Conservation (phyloP, 139 green algal genomes). For the Micractinium sp. region DNA sequence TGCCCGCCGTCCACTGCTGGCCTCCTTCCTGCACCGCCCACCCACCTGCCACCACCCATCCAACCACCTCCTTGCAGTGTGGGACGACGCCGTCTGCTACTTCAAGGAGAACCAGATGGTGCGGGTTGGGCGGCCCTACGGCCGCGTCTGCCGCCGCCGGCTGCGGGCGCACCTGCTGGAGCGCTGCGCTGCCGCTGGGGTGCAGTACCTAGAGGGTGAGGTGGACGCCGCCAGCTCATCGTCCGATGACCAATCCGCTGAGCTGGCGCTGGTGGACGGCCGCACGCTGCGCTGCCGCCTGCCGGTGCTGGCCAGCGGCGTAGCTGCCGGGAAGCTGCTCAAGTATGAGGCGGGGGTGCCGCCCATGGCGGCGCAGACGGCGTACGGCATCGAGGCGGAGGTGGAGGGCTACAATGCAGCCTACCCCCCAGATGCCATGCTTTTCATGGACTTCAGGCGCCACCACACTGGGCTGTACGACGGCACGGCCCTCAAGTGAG, state of each 20-base stretch:
- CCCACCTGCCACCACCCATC: not conserved
- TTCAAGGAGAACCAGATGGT: slow-evolving; percentile 74
- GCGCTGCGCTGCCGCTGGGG: slow-evolving; percentile 52
- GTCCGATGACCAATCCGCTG: not conserved
- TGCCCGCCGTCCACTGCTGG: not conserved
- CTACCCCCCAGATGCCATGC: slow-evolving; percentile 84
- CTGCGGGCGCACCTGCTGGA: slow-evolving; percentile 73
- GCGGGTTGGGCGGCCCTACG: slow-evolving; percentile 89
- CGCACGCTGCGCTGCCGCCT: slow-evolving; percentile 33
- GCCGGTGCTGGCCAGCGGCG: slow-evolving; percentile 84
- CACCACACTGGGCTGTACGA: slow-evolving; percentile 77
- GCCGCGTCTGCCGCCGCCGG: slow-evolving; percentile 65
- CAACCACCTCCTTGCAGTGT: slow-evolving; percentile 11
- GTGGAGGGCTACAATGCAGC: slow-evolving; percentile 65
- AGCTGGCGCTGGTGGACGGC: slow-evolving; percentile 30
- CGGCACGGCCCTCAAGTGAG: slow-evolving; percentile 26
- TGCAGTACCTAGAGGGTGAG: slow-evolving; percentile 70
- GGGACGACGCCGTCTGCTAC: slow-evolving; percentile 79
- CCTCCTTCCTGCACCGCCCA: not conserved
- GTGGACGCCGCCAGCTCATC: slow-evolving; percentile 60
- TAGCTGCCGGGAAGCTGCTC: slow-evolving; percentile 82
- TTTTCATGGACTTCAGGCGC: slow-evolving; percentile 99
- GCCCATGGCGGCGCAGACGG: slow-evolving; percentile 88
- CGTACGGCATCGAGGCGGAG: slow-evolving; percentile 93
- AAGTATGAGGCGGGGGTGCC: slow-evolving; percentile 59